Percentiles rank a stretch among this genome's conserved stretches.
Evolutionary conservation across 371 early-diverging fungal species (phyloP).

Genomic region (Apophysomyces variabilis): DNA sequence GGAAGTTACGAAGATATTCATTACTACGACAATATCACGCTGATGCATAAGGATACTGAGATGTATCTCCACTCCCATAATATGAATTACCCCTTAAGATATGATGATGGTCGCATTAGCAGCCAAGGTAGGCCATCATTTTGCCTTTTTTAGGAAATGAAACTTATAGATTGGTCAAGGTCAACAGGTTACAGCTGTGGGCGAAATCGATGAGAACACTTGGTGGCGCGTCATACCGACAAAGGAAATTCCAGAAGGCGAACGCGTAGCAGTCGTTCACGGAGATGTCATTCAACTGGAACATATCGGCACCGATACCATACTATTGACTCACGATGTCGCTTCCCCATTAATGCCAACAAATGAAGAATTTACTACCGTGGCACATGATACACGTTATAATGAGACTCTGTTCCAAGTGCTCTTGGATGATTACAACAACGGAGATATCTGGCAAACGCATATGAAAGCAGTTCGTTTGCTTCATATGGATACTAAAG

Average conservation of each 20-base stretch:
- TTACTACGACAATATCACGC: slow-evolving; percentile 80
- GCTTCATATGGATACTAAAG: slow-evolving; percentile 81
- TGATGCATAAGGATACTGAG: slow-evolving; percentile 78
- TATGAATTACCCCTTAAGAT: slow-evolving; percentile 85
- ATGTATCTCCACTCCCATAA: slow-evolving; percentile 86
- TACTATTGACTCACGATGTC: slow-evolving; percentile 94
- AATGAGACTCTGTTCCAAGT: slow-evolving; percentile 75
- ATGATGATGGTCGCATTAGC: slow-evolving; percentile 92
- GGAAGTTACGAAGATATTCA: slow-evolving; percentile 61
- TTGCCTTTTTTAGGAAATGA: neutral
- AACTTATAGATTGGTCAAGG: slow-evolving; percentile 41
- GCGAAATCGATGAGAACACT: slow-evolving; percentile 75
- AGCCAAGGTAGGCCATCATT: slow-evolving; percentile 59
- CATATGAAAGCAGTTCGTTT: slow-evolving; percentile 66
- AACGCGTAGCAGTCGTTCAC: slow-evolving; percentile 49
- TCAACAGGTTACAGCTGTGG: slow-evolving; percentile 91
- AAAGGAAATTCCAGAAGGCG: slow-evolving; percentile 29
- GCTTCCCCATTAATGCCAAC: slow-evolving; percentile 95
- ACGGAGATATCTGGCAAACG: slow-evolving; percentile 54
- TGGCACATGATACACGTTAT: slow-evolving; percentile 49
- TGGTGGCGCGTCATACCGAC: slow-evolving; percentile 82
- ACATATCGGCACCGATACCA: slow-evolving; percentile 70
- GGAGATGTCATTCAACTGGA: slow-evolving; percentile 73
- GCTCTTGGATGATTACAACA: slow-evolving; percentile 57
- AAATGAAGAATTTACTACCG: slow-evolving; percentile 95